These are phyloP conservation scores for Colletotrichum graminicola DNA, from an alignment of 2,329 filamentous ascomycete genomes.

Conservation along the genomic window DNA sequence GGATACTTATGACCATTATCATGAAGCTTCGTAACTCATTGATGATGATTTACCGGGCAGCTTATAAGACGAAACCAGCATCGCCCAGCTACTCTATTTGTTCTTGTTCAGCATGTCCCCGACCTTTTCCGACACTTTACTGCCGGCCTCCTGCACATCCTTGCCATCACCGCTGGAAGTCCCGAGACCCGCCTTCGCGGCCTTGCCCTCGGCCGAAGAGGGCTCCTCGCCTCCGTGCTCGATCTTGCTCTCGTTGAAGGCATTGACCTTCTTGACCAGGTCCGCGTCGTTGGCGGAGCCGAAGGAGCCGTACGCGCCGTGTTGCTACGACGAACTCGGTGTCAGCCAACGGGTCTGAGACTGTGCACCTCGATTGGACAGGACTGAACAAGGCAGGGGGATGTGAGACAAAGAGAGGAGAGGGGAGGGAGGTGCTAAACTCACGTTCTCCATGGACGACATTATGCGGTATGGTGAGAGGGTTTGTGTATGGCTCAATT, in stretches of 20 bases:
- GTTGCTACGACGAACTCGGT: neutral
- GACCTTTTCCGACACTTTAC: slow-evolving; percentile 3
- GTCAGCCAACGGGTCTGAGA: neutral
- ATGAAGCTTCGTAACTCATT: neutral
- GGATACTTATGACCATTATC: neutral
- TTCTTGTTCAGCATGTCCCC: slow-evolving; percentile 6
- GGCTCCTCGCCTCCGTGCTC: neutral
- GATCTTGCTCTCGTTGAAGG: slow-evolving; percentile 10
- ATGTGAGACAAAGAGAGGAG: neutral
- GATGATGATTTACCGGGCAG: neutral
- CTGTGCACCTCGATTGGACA: too few species aligned
- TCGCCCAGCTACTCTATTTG: neutral
- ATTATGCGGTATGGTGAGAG: neutral
- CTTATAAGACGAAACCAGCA: neutral
- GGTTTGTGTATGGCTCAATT: neutral
- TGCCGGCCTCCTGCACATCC: neutral
- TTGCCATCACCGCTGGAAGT: neutral
- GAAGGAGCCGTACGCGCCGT: slow-evolving; percentile 11
- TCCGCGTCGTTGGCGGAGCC: slow-evolving; percentile 6
- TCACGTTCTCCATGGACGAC: slow-evolving; percentile 10
- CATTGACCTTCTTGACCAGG: slow-evolving; percentile 12
- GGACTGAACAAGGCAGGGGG: neutral
- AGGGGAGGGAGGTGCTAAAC: neutral
- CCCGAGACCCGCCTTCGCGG: neutral
- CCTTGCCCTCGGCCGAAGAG: neutral